phyloP scores from a whole-genome alignment of 2,329 filamentous ascomycete species.

The Thelonectria olida region DNA sequence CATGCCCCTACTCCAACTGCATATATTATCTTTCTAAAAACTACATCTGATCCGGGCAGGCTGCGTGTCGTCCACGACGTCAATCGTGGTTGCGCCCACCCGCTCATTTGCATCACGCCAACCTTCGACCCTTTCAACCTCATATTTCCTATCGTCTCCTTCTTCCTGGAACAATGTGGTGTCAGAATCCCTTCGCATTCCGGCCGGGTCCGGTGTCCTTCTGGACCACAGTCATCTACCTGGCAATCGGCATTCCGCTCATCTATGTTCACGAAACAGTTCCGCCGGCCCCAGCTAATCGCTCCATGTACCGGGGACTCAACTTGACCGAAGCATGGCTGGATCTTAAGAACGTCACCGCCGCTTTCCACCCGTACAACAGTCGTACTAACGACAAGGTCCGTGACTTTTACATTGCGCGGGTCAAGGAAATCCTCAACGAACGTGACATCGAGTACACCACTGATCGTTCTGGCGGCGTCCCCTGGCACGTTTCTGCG shows the following conservation, averaged over 20 bases:
- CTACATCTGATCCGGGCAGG: constrained; percentile 5
- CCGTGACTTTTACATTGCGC: constrained; percentile 76
- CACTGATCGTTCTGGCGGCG: constrained; percentile 49
- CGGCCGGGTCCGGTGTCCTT: constrained; percentile 83
- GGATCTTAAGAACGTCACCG: constrained; percentile 80
- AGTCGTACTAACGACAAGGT: constrained; percentile 84
- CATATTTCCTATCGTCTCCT: neutral
- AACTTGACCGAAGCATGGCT: constrained; percentile 88
- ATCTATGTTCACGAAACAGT: constrained; percentile 80
- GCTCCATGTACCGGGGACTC: constrained; percentile 65
- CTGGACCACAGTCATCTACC: constrained; percentile 79
- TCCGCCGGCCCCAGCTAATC: constrained; percentile 67
- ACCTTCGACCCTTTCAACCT: neutral
- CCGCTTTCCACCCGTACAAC: constrained; percentile 87
- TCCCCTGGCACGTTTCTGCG: constrained; percentile 36
- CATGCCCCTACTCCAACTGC: constrained; percentile 12
- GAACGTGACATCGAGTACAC: constrained; percentile 64
- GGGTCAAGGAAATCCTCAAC: constrained; percentile 75
- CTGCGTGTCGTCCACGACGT: neutral
- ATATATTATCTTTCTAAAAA: constrained; percentile 13
- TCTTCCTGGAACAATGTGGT: constrained; percentile 37
- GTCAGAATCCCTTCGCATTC: constrained; percentile 75
- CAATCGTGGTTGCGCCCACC: constrained; percentile 5
- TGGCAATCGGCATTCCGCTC: constrained; percentile 78
- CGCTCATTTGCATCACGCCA: neutral